Base-by-base conservation (phyloP, 306 rosid genomes). In the Dryas alaskensis region DNA sequence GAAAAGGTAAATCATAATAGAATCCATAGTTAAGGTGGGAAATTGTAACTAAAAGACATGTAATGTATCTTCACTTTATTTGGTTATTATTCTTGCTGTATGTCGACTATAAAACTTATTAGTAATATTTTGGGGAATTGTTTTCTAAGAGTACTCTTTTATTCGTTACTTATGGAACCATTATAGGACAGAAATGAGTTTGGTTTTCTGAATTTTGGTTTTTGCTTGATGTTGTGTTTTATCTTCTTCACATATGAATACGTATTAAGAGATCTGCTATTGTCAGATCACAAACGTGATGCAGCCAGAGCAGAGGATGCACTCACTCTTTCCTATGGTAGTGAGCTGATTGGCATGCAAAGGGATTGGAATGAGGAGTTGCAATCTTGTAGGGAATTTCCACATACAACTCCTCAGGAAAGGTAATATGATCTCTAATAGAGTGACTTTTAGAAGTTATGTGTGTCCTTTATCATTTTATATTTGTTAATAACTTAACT, bases 311-410 rank as follows among this genome's bases (percentile, higher is more conserved):
- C 99, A 55, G 99, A 95, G 83, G 91, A 89, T 80, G 86, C 97
- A 19, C 86, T 95, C 69, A 86, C 94, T 76, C 99, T 95, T 67
- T 83, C 96, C 31, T 95, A 87, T 65, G 99, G 97, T 40, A 92
- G 92, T 78, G 99, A 95, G 89, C 85, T 96, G 63, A 95, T 92
- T 79, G 99, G 99, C 72, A 95, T 92, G 99, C 98, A 88, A 84
- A 86, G 99, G 79, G 99, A 95, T 87, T 95, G 99, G 99, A 95
- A 95, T 82, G 99, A 95, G 83, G 99, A 95, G 86, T 79, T 95
- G 87, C 99, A 95, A 78, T 90, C 99, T 58, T 95, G 99, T 80
- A 89, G 99, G 60, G 99, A 95, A 81, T 95, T 95, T 83, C 96
- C 99, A 22, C 96, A 88, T 81, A 78, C 85, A 60, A 86, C 82